phyloP scores from a whole-genome alignment of 1,284 basidiomycete species.

The Hypsizygus ulmarius region DNA sequence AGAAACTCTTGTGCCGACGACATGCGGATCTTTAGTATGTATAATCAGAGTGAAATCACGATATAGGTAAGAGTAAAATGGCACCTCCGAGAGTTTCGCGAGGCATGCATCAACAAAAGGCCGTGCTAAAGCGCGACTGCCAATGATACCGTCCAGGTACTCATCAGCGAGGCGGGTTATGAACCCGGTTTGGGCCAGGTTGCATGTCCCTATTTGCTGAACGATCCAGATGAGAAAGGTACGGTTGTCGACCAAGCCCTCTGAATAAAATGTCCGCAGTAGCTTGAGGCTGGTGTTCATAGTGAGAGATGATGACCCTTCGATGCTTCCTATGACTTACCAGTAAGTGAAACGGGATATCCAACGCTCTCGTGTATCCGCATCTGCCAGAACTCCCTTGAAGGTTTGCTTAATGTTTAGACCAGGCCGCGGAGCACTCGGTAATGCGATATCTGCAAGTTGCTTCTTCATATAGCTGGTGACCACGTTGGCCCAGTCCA shows the following conservation, averaged over 20 bases:
- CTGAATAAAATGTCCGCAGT: conserved; percentile 75
- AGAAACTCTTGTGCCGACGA: conserved; percentile 54
- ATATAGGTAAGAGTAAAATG: conserved; percentile 6
- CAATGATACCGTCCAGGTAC: conserved; percentile 73
- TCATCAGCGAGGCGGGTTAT: conserved; percentile 76
- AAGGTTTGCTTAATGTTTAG: conserved; percentile 79
- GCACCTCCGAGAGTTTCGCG: conserved; percentile 68
- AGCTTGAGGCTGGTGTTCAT: conserved; percentile 57
- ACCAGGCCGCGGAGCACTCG: conserved; percentile 70
- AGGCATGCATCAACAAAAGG: conserved; percentile 70
- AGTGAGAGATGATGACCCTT: neutral
- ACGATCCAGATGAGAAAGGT: conserved; percentile 84
- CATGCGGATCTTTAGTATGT: conserved; percentile 45
- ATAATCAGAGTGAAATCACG: conserved; percentile 1
- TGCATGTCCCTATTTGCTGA: conserved; percentile 71
- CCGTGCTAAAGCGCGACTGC: conserved; percentile 59
- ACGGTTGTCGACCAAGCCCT: conserved; percentile 80
- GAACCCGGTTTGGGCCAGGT: conserved; percentile 85
- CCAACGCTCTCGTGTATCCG: conserved; percentile 73
- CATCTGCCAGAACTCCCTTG: conserved; percentile 71
- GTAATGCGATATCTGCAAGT: conserved; percentile 79
- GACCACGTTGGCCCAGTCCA: conserved; percentile 87
- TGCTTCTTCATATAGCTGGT: conserved; percentile 91
- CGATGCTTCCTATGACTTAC: conserved; percentile 35
- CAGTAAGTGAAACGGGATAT: conserved; percentile 79